Evolutionary conservation across 257 asterid species (phyloP).

Genomic region (Fraxinus quadrangulata): DNA sequence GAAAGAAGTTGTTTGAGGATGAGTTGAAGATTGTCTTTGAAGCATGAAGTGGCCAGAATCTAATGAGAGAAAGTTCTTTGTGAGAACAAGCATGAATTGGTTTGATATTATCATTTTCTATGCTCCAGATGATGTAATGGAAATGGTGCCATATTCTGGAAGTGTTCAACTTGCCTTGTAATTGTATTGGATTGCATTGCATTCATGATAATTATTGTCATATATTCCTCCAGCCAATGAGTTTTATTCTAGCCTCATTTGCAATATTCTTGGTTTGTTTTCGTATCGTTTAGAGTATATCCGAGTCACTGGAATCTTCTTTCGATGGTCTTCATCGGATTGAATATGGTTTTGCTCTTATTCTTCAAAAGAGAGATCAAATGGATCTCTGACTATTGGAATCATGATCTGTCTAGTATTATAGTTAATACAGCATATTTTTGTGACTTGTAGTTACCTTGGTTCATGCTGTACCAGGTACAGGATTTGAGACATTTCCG

Average conservation of each 20-base stretch:
- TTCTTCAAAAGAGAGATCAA: background rate
- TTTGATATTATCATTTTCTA: background rate
- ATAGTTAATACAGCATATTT: background rate
- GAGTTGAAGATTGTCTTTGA: background rate
- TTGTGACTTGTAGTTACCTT: background rate
- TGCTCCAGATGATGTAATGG: constrained; percentile 14
- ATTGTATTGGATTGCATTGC: background rate
- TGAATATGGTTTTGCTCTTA: constrained; percentile 2
- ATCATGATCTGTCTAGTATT: background rate
- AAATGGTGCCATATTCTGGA: constrained; percentile 6
- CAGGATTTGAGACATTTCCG: background rate
- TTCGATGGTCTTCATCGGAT: background rate
- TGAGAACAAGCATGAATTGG: constrained; percentile 1
- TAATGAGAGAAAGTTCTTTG: constrained; percentile 9
- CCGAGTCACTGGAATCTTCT: background rate
- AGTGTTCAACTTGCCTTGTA: constrained; percentile 5
- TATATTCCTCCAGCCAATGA: background rate
- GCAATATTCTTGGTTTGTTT: constrained; percentile 6
- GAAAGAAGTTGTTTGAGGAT: constrained; percentile 4
- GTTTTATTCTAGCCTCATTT: background rate
- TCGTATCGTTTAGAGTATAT: background rate
- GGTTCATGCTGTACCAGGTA: background rate
- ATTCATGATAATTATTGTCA: constrained; percentile 1
- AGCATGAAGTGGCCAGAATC: constrained; percentile 21
- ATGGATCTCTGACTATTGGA: constrained; percentile 7